Evolutionary conservation across 2,329 filamentous ascomycete species (phyloP), one percentile per base, ranked within the genome.

Genomic region (Thelonectria discophora): DNA sequence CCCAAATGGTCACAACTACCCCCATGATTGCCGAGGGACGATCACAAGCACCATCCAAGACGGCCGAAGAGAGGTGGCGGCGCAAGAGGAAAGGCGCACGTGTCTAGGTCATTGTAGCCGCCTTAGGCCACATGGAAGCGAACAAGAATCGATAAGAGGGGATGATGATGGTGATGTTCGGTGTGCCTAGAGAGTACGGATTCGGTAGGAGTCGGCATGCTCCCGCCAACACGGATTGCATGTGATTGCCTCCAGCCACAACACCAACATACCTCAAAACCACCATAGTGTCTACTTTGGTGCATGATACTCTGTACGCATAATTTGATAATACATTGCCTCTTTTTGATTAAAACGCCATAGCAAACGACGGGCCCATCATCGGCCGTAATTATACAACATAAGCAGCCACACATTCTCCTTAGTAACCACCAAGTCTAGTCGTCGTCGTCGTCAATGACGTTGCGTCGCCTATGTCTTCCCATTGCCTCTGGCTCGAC

Each of bases 361-460:
- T 49, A 34, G 48, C 24, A 53, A 45, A 40, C 6, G 47, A 24
- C 30, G 20, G 24, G 37, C 24, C 17, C 17, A 17, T 27, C 43
- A 43, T 53, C 2, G 12, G 48, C 53, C 53, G 13, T 20, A 10
- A 51, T 60, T 42, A 17, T 56, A 60, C 51, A 60, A 13, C 45
- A 27, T 20, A 43, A 34, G 30, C 27, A 39, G 27, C 8, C 40
- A 9, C 45, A 9, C 43, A 21, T 9, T 27, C 18, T 46, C 8
- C 11, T 32, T 27, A 27, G 45, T 8, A 27, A 21, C 39, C 7
- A 32, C 32, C 7, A 50, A n/a, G n/a, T 55, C 40, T 82, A 81
- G 43, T 87, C 85, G 42, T 88, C 86, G 58, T 88, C 86, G 56
- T 88, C 86, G 56, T 87, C 85, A 60, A 89, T 80, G 65, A 89